Percentiles rank a stretch among this genome's conserved stretches.
Conservation (phyloP, 1,284 basidiomycete species). For the Gastroboletus turbinatus region DNA sequence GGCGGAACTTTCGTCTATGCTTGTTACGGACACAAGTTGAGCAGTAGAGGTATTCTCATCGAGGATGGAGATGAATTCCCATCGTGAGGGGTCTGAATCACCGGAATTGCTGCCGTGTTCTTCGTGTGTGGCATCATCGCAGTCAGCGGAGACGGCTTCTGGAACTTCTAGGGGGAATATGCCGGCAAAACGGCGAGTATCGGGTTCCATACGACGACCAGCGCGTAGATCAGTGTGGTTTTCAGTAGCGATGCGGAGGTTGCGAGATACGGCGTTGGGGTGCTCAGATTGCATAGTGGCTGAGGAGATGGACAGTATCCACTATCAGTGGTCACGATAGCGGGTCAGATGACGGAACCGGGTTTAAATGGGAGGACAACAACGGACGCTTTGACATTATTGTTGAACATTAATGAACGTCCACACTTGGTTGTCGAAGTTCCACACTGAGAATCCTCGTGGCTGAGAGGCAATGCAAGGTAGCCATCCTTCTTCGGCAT, state of each 20-base stretch:
- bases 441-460: conserved; percentile 20
- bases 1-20: conserved; percentile 7
- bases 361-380: conserved; percentile 21
- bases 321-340: conserved; percentile 7
- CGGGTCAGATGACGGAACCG: not conserved
- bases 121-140: conserved; percentile 7
- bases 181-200: conserved; percentile 32
- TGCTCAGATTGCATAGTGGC: conserved; percentile 17
- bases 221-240: conserved; percentile 1
- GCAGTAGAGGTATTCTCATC: conserved; percentile 3
- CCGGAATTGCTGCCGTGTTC: conserved; percentile 11
- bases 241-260: not conserved
- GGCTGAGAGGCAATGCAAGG: conserved; percentile 14
- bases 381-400: conserved; percentile 27
- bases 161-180: conserved; percentile 18
- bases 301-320: not conserved
- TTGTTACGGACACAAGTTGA: conserved; percentile 1
- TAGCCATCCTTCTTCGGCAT: conserved; percentile 1
- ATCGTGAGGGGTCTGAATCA: conserved; percentile 8
- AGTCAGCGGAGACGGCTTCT: conserved; percentile 3
- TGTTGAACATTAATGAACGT: conserved; percentile 12
- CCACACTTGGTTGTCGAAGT: conserved; percentile 25
- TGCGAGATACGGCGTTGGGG: conserved; percentile 2
- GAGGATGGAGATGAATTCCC: conserved; percentile 6
- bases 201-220: conserved; percentile 2